These are phyloP conservation scores for Pythium aquatile DNA, from an alignment of 352 stramenopile species.

Conservation along the genomic window DNA sequence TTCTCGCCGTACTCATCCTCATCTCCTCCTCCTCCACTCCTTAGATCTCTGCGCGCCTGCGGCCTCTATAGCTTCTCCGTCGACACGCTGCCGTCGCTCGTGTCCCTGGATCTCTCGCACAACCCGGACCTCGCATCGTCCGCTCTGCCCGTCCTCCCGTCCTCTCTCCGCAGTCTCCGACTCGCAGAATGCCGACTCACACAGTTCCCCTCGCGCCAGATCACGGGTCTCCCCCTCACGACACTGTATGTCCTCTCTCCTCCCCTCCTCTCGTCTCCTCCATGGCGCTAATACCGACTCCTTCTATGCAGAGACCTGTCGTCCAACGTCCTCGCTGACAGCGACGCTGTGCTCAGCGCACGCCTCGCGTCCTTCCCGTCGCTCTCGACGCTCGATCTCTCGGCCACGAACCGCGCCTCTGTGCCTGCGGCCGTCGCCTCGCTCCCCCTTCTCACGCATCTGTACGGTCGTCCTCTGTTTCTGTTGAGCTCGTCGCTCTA, in stretches of 20 bases:
- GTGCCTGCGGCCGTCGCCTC: conserved; percentile 6
- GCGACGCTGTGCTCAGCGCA: not conserved
- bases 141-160: not conserved
- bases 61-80: conserved; percentile 4
- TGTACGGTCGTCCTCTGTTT: conserved; percentile 11
- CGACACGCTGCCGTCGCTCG: not conserved
- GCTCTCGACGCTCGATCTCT: conserved; percentile 18
- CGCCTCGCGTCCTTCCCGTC: conserved; percentile 1
- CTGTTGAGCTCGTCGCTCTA: not conserved
- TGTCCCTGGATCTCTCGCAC: conserved; percentile 16
- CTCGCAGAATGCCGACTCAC: conserved; percentile 15
- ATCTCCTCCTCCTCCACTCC: not conserved
- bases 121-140: conserved; percentile 4
- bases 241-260: conserved; percentile 10
- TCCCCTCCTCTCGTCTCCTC: too few species aligned
- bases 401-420: conserved; percentile 11
- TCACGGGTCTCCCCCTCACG: conserved; percentile 7
- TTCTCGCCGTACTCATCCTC: too few species aligned
- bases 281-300: not conserved
- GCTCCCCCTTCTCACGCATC: conserved; percentile 5
- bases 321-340: conserved; percentile 11
- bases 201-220: not conserved
- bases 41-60: conserved; percentile 20
- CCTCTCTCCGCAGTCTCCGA: conserved; percentile 2
- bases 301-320: conserved; percentile 18